Percentiles rank a stretch among this genome's conserved stretches.
These are phyloP conservation scores for Exophiala phaeomuriformis DNA, from an alignment of 2,329 filamentous ascomycete species.

Conservation along the genomic window DNA sequence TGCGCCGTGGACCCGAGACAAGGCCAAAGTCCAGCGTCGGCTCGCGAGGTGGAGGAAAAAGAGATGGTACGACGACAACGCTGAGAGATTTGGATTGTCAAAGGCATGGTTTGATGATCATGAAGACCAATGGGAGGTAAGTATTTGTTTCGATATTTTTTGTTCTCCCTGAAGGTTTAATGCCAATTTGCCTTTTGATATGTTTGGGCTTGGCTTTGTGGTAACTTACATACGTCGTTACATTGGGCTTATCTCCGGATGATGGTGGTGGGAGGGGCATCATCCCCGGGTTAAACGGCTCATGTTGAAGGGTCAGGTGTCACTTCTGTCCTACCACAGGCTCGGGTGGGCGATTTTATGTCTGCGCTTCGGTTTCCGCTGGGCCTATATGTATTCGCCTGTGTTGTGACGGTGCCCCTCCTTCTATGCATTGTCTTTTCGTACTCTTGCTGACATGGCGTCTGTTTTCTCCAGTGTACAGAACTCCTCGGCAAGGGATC, in stretches of 20 bases:
- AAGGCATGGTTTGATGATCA: constrained; percentile 1
- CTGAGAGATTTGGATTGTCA: constrained; percentile 8
- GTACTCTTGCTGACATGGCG: neutral
- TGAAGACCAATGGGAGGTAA: constrained; percentile 13
- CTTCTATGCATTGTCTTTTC: neutral
- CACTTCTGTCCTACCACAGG: no score
- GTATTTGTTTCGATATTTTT: neutral
- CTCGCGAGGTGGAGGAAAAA: constrained; percentile 6
- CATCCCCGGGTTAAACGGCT: no score
- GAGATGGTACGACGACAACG: constrained; percentile 5
- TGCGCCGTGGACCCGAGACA: constrained; percentile 5
- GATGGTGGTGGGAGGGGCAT: no score
- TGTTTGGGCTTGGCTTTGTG: no score
- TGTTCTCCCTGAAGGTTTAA: neutral
- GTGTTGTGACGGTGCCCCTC: neutral
- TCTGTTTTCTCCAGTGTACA: constrained; percentile 8
- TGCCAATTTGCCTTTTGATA: neutral
- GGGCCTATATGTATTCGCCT: neutral
- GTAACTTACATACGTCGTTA: no score
- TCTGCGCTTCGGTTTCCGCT: neutral
- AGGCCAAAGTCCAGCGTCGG: neutral
- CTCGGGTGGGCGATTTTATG: no score
- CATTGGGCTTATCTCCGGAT: no score
- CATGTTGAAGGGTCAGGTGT: no score
- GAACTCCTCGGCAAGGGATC: constrained; percentile 13